Evolutionary conservation across 345 rosid genomes (phyloP).

Genomic region (Schrenkiella parvula): DNA sequence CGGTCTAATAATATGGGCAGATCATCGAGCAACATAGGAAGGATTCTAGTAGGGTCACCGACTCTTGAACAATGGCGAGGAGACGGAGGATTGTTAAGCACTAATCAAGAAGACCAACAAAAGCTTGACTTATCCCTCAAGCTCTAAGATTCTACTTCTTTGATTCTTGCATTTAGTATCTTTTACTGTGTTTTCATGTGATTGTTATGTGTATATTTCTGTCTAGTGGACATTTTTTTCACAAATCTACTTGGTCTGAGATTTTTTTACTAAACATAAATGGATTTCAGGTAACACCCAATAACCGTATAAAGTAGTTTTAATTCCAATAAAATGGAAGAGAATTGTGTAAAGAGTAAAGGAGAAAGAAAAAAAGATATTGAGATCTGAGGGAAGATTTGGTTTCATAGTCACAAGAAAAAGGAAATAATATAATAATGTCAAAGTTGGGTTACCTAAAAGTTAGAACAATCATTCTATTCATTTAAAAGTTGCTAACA

Average conservation of each 20-base stretch:
- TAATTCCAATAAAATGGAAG: neutral
- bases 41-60: slow-evolving; percentile 29
- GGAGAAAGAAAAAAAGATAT: neutral
- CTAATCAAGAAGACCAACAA: slow-evolving; percentile 43
- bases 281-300: slow-evolving; percentile 23
- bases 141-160: slow-evolving; percentile 38
- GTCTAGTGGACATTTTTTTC: slow-evolving; percentile 8
- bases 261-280: neutral
- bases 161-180: slow-evolving; percentile 9
- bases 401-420: slow-evolving; percentile 22
- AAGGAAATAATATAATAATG: slow-evolving; percentile 24
- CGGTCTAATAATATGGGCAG: slow-evolving; percentile 28
- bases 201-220: slow-evolving; percentile 28
- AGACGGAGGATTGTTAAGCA: slow-evolving; percentile 29
- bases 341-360: neutral
- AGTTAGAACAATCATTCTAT: slow-evolving; percentile 30
- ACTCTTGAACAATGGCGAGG: slow-evolving; percentile 38
- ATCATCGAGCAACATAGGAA: slow-evolving; percentile 30
- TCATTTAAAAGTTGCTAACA: slow-evolving; percentile 22
- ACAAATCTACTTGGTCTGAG: neutral
- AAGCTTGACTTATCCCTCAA: slow-evolving; percentile 70
- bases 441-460: slow-evolving; percentile 37
- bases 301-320: slow-evolving; percentile 5
- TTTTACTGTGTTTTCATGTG: neutral
- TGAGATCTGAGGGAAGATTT: slow-evolving; percentile 33